phyloP scores from a whole-genome alignment of 2,329 filamentous ascomycete genomes.

The Paraphoma chrysanthemicola region DNA sequence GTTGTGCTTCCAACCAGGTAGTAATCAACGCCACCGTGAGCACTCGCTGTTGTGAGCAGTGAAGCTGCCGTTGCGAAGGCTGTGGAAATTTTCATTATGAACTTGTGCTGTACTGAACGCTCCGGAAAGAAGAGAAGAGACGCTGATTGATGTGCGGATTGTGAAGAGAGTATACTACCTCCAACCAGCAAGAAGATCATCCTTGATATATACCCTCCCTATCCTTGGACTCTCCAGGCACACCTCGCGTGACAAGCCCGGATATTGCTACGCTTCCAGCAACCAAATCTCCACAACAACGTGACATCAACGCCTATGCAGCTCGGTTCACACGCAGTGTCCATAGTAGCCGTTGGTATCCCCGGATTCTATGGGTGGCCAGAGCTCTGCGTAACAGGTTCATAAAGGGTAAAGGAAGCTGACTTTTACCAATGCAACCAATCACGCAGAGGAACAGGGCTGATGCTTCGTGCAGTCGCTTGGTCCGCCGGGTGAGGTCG shows the following conservation, averaged over 20 bases:
- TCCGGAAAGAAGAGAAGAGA: background rate
- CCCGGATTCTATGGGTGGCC: slow-evolving; percentile 20
- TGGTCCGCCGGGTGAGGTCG: slow-evolving; percentile 26
- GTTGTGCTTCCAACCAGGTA: slow-evolving; percentile 31
- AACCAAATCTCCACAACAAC: slow-evolving; percentile 4
- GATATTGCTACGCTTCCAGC: slow-evolving; percentile 10
- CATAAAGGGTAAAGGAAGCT: slow-evolving; percentile 6
- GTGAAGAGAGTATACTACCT: background rate
- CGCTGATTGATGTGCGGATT: background rate
- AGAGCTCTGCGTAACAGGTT: slow-evolving; percentile 12
- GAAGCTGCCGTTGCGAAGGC: slow-evolving; percentile 23
- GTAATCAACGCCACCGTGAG: slow-evolving; percentile 36
- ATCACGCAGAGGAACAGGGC: slow-evolving; percentile 1
- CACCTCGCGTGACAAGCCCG: slow-evolving; percentile 10
- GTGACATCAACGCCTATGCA: background rate
- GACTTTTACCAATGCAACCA: slow-evolving; percentile 2
- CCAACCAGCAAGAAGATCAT: background rate
- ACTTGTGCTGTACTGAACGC: background rate
- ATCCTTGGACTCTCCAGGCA: background rate
- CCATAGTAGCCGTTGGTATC: slow-evolving; percentile 5
- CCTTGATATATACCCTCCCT: slow-evolving; percentile 12
- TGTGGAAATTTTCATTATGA: slow-evolving; percentile 32
- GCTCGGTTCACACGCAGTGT: slow-evolving; percentile 12
- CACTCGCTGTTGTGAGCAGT: slow-evolving; percentile 25
- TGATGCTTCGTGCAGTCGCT: slow-evolving; percentile 13